Percentiles rank a stretch among this genome's conserved stretches.
phyloP scores from a whole-genome alignment of 768 basidiomycete genomes.

The Pleurotus tuber-regium region DNA sequence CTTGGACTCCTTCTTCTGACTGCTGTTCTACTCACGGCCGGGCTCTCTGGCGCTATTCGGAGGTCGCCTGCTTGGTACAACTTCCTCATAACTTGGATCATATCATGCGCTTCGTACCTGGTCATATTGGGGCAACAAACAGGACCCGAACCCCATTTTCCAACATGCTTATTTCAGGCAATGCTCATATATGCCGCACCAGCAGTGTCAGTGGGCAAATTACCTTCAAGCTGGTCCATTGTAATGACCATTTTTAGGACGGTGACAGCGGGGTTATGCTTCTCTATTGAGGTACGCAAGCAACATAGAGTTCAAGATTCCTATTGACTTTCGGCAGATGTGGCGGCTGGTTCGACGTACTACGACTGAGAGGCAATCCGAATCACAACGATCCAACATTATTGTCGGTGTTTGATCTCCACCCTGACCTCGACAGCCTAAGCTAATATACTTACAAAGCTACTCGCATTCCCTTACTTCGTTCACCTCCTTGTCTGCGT shows the following conservation, averaged over 20 bases:
- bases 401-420: neutral
- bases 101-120: neutral
- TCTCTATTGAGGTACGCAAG: neutral
- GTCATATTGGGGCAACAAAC: neutral
- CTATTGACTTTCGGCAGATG: neutral
- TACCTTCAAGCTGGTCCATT: no score
- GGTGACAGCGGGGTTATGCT: neutral
- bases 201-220: neutral
- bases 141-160: neutral
- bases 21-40: neutral
- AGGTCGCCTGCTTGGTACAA: neutral
- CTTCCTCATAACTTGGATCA: neutral
- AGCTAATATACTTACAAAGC: no score
- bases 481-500: neutral
- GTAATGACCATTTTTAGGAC: neutral
- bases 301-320: no score
- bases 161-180: conserved; percentile 2
- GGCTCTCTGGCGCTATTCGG: neutral
- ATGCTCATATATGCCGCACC: neutral
- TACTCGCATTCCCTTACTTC: neutral
- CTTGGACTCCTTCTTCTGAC: neutral
- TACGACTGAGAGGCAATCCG: no score
- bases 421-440: no score
- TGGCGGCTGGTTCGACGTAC: neutral
- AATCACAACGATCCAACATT: no score